Percentiles rank a stretch among this genome's conserved stretches.
These are phyloP conservation scores for Aureobasidium namibiae DNA, from an alignment of 2,329 filamentous ascomycete species.

Conservation along the genomic window DNA sequence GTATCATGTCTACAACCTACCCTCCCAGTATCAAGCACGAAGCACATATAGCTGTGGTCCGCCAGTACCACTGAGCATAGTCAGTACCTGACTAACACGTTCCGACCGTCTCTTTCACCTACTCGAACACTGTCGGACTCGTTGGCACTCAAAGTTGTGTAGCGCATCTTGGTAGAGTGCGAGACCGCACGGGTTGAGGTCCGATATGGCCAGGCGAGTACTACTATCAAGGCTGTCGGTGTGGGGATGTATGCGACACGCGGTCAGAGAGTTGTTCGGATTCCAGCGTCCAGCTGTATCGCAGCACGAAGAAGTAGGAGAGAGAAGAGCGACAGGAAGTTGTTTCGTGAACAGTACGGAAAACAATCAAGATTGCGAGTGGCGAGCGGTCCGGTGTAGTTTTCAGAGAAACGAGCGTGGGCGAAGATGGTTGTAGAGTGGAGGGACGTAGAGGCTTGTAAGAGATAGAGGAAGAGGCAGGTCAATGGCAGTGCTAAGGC, in stretches of 20 bases:
- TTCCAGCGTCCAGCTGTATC: background rate
- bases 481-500: constrained; percentile 9
- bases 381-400: background rate
- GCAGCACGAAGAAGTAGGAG: background rate
- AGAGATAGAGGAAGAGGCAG: background rate
- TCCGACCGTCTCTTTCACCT: background rate
- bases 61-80: constrained; percentile 40
- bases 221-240: background rate
- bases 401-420: background rate
- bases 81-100: background rate
- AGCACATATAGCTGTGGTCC: constrained; percentile 34
- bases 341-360: background rate
- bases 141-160: background rate
- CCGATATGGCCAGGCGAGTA: background rate
- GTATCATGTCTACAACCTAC: constrained; percentile 21
- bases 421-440: background rate
- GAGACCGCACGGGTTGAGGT: background rate
- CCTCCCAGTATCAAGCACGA: constrained; percentile 43
- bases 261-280: background rate
- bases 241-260: background rate
- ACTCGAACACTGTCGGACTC: background rate
- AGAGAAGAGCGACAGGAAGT: background rate
- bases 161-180: background rate
- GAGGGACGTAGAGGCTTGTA: background rate
- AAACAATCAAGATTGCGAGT: background rate